phyloP scores from a whole-genome alignment of 306 rosid genomes.

The Fagus sylvatica region DNA sequence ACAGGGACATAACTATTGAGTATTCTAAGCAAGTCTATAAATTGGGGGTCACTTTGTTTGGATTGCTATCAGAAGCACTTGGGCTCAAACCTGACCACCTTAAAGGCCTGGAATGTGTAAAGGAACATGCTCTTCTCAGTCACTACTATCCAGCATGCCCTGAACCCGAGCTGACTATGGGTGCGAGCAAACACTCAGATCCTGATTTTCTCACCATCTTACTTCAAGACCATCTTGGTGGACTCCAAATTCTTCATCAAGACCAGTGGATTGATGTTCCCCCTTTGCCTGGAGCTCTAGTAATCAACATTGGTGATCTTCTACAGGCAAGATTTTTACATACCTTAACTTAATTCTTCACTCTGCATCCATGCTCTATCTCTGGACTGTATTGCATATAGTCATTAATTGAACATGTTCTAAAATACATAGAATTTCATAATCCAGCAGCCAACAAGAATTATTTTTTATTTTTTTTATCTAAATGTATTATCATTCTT shows the following conservation, averaged over 20 bases:
- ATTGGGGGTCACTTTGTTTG: slow-evolving; percentile 44
- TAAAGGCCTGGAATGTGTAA: slow-evolving; percentile 46
- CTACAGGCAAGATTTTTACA: slow-evolving; percentile 34
- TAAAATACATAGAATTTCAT: background rate
- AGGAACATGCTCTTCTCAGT: slow-evolving; percentile 31
- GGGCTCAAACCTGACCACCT: slow-evolving; percentile 48
- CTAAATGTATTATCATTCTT: background rate
- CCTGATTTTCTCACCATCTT: slow-evolving; percentile 57
- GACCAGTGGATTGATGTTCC: slow-evolving; percentile 43
- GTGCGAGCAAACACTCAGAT: slow-evolving; percentile 47
- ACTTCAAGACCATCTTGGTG: slow-evolving; percentile 60
- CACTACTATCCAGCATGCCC: slow-evolving; percentile 77
- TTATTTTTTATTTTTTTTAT: background rate
- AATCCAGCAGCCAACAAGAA: background rate
- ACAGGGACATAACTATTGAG: slow-evolving; percentile 46
- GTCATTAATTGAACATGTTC: background rate
- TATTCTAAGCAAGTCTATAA: slow-evolving; percentile 34
- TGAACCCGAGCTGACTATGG: slow-evolving; percentile 52
- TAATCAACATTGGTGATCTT: slow-evolving; percentile 54
- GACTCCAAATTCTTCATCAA: slow-evolving; percentile 47
- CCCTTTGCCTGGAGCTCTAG: slow-evolving; percentile 49
- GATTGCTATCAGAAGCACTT: slow-evolving; percentile 61
- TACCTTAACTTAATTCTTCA: too few species aligned
- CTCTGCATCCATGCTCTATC: too few species aligned
- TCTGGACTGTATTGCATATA: background rate